A percentile compares a stretch with the other conserved stretches of the same genome.
These are phyloP conservation scores for Taphrina populina DNA, from an alignment of 1,139 yeast species.

Conservation along the genomic window DNA sequence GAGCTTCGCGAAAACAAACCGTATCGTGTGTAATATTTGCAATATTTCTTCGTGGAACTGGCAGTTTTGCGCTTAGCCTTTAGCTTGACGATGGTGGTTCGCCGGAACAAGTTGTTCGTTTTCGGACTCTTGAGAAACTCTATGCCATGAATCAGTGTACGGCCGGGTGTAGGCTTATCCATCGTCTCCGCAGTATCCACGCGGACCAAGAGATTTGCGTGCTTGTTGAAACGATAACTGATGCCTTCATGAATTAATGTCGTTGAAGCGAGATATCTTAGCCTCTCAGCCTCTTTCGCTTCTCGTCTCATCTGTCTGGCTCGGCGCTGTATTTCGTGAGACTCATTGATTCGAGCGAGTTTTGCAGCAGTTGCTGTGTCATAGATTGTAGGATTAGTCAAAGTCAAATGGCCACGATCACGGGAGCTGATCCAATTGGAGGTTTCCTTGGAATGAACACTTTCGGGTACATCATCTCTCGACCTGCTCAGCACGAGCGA, in stretches of 20 bases:
- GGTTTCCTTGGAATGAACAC: no score
- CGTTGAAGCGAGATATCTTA: constrained; percentile 37
- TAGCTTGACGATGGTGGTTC: constrained; percentile 34
- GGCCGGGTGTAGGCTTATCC: constrained; percentile 40
- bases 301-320: constrained; percentile 25
- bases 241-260: constrained; percentile 41
- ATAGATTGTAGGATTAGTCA: constrained; percentile 15
- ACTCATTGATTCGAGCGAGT: constrained; percentile 16
- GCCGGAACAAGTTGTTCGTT: constrained; percentile 42
- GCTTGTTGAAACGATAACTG: constrained; percentile 38
- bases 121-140: constrained; percentile 42
- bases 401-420: constrained; percentile 22
- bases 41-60: constrained; percentile 37
- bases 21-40: constrained; percentile 45
- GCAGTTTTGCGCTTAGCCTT: constrained; percentile 24
- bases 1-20: constrained; percentile 39
- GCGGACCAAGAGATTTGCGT: constrained; percentile 41
- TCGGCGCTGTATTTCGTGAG: constrained; percentile 13
- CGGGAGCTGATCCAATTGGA: constrained; percentile 14
- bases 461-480: background rate
- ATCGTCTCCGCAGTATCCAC: constrained; percentile 11
- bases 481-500: constrained; percentile 5
- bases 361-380: constrained; percentile 15
- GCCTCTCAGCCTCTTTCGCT: constrained; percentile 35
- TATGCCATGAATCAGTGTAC: constrained; percentile 41